phyloP scores from a whole-genome alignment of 2,329 filamentous ascomycete genomes.

The Dothistroma pini region DNA sequence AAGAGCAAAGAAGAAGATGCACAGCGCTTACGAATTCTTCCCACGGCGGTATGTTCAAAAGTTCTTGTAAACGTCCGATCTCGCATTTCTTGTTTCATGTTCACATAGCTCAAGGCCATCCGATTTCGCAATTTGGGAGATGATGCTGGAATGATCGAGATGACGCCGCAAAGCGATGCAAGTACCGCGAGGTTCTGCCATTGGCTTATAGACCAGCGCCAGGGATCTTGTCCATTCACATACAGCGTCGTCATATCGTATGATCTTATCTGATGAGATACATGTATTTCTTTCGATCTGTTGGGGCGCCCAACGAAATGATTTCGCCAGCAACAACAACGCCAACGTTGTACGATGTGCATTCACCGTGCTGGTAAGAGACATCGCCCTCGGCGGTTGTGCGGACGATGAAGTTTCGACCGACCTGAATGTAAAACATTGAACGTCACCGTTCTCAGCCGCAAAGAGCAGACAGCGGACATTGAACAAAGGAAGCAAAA shows the following conservation, averaged over 20 bases:
- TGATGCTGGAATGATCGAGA: not conserved
- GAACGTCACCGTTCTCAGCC: not conserved
- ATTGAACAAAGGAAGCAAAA: not conserved
- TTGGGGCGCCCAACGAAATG: not conserved
- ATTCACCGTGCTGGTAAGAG: no score
- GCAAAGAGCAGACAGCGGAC: not conserved
- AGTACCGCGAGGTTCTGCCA: not conserved
- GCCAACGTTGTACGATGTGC: no score
- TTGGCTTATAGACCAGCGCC: not conserved
- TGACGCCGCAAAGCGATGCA: not conserved
- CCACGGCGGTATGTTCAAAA: not conserved
- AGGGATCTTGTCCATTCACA: constrained; percentile 2
- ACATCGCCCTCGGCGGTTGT: no score
- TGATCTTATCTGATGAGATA: constrained; percentile 3
- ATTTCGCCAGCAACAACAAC: no score
- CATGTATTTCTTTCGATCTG: not conserved
- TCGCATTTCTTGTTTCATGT: no score
- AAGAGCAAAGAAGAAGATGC: not conserved
- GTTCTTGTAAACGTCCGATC: no score
- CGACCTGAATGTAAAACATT: not conserved
- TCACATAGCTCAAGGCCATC: not conserved
- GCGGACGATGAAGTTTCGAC: no score
- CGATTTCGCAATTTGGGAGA: constrained; percentile 1
- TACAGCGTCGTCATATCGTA: not conserved
- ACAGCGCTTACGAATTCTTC: not conserved